A percentile compares a stretch with the other conserved stretches of the same genome.
These are phyloP conservation scores for Naganishia sp. DNA, from an alignment of 1,284 basidiomycete genomes.

Conservation along the genomic window DNA sequence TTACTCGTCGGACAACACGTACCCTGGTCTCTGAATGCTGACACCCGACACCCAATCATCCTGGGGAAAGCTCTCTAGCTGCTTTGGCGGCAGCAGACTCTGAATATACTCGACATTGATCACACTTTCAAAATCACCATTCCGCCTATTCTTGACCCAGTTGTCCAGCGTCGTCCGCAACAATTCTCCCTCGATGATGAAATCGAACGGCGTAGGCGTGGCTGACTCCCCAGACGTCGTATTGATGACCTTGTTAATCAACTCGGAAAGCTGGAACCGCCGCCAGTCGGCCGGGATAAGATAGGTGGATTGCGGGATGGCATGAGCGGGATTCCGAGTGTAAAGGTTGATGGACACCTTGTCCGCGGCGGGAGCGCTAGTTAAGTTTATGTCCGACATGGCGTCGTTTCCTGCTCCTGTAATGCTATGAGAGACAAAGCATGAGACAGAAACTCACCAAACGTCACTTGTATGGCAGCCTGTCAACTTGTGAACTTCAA, in stretches of 20 bases:
- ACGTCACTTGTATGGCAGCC: too few relatives aligned
- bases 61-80: slow-evolving; percentile 75
- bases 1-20: slow-evolving; percentile 43
- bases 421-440: too few relatives aligned
- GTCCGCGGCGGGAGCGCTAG: slow-evolving; percentile 1
- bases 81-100: slow-evolving; percentile 84
- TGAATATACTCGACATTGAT: slow-evolving; percentile 93
- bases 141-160: slow-evolving; percentile 72
- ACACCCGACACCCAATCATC: slow-evolving; percentile 94
- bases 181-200: slow-evolving; percentile 80
- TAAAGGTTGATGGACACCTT: slow-evolving; percentile 68
- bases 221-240: slow-evolving; percentile 53
- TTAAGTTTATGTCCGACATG: background rate
- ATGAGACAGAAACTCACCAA: too few relatives aligned
- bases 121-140: slow-evolving; percentile 67
- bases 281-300: slow-evolving; percentile 90
- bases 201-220: slow-evolving; percentile 87
- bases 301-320: slow-evolving; percentile 86
- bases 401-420: background rate
- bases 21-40: slow-evolving; percentile 70
- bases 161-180: slow-evolving; percentile 71
- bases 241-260: slow-evolving; percentile 90
- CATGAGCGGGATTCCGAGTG: slow-evolving; percentile 71
- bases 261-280: slow-evolving; percentile 93
- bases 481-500: too few relatives aligned